Base-by-base conservation (phyloP, 805 yeast species). In the Starmera quercuum region DNA sequence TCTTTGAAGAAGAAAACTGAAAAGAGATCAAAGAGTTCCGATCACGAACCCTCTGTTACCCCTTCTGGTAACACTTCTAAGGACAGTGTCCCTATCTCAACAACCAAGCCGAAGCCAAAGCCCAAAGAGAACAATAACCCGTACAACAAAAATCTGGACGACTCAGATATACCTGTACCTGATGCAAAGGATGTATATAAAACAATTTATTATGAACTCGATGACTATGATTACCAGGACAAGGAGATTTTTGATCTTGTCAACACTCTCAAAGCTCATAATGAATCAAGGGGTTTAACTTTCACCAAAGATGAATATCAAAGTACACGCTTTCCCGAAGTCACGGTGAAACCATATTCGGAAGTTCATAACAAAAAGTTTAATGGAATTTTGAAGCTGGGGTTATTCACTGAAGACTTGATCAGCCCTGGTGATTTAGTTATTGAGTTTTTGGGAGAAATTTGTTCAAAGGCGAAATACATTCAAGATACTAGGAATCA, bases 361-460 rank as follows among this genome's bases (percentile, higher is more conserved):
- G 92, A 81, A 30, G 64, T 66, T 20, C 69, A 67, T 28, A 73
- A 69, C 66, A 73, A 54, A 61, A 76, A 62, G 38, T 54, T 56
- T 37, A 61, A 56, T 20, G 95, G 95, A 0, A 71, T 84, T 27
- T 68, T 84, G 2, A 78, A 74, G 41, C 53, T 81, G 33, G 87
- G 90, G 0, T 59, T 87, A 7, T 80, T 71, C 38, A 42, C 69
- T 3, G 56, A 54, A 16, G 20, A 32, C 2, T 29, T 40, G 0
- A 55, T 80, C 14, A 64, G 69, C 1, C 57, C 61, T 27, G 73
- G 69, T 14, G 67, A 74, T 1, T 61, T 73, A 4, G 55, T 86
- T 7, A 61, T 68, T 18, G 87, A 84, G 51, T 68, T 75, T 37
- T 54, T 75, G 7, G 97, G 97, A 6, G 88, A 82, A 44, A 56